Evolutionary conservation across 192 early-diverging fungal species (phyloP).

Genomic region (Powellomyces hirtus): DNA sequence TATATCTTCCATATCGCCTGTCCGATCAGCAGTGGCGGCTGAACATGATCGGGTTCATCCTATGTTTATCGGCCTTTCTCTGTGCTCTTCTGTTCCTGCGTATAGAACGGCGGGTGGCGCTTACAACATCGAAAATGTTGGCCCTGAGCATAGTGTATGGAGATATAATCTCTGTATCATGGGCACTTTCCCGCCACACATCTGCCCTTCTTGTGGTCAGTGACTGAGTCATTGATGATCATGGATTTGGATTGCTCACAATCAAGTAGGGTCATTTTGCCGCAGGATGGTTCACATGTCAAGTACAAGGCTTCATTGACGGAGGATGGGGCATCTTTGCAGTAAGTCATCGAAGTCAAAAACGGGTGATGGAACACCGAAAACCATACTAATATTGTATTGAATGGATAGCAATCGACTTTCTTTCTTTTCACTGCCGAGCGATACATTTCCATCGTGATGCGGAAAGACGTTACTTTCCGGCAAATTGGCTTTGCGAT

Average conservation of each 20-base stretch:
- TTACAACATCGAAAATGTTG: neutral
- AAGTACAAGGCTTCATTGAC: constrained; percentile 8
- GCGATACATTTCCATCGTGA: constrained; percentile 5
- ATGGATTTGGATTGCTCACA: neutral
- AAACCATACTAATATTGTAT: too few species aligned
- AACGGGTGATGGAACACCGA: too few species aligned
- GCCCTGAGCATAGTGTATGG: neutral
- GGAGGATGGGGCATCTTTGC: constrained; percentile 13
- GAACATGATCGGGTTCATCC: neutral
- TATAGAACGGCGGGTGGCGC: neutral
- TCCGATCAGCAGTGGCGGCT: neutral
- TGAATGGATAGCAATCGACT: neutral
- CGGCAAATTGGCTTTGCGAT: neutral
- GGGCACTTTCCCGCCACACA: neutral
- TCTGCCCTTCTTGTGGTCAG: neutral
- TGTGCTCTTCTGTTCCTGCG: neutral
- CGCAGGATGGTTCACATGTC: constrained; percentile 7
- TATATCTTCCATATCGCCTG: constrained; percentile 4
- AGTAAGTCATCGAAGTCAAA: too few species aligned
- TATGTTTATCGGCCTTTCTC: neutral
- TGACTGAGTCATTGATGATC: neutral
- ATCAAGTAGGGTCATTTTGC: neutral
- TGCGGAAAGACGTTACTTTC: neutral
- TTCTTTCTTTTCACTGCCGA: constrained; percentile 3
- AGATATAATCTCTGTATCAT: neutral